A percentile compares a stretch with the other conserved stretches of the same genome.
Conservation (phyloP, 108 stramenopile genomes). For the Seminavis robusta region DNA sequence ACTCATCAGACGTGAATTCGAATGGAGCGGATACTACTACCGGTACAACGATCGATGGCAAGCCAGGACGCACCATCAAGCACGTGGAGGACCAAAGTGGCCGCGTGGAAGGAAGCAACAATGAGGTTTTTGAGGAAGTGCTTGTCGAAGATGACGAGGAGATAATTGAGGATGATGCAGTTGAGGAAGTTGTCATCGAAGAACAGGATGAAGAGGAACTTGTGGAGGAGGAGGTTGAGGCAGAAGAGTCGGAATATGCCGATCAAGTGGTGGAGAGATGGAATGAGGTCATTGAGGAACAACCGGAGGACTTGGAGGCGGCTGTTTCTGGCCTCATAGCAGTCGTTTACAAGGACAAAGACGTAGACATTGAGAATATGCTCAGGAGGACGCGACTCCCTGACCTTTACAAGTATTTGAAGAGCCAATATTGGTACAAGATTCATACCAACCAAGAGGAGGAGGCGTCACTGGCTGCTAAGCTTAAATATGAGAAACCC, state of each 20-base stretch:
- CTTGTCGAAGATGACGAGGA: neutral
- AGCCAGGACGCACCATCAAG: too few species aligned
- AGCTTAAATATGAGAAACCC: too few species aligned
- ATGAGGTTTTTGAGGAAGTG: neutral
- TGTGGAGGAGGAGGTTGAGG: neutral
- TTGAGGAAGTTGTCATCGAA: neutral
- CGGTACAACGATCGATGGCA: too few species aligned
- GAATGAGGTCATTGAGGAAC: neutral
- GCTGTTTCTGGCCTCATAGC: slow-evolving; percentile 7
- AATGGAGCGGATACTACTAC: too few species aligned
- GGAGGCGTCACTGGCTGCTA: too few species aligned
- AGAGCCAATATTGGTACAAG: slow-evolving; percentile 17
- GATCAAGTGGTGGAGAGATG: slow-evolving; percentile 23
- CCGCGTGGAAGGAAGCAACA: neutral
- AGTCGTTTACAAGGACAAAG: slow-evolving; percentile 14
- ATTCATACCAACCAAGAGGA: too few species aligned
- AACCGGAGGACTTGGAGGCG: slow-evolving; percentile 13
- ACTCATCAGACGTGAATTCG: too few species aligned
- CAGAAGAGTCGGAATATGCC: slow-evolving; percentile 11
- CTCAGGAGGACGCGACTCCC: slow-evolving; percentile 12
- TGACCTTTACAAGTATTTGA: slow-evolving; percentile 24
- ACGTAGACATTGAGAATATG: slow-evolving; percentile 12
- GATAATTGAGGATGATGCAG: neutral
- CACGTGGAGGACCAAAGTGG: neutral
- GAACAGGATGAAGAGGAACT: neutral